Conservation (phyloP, 164 flowering plant genomes). For the Kalanchoe fedtschenkoi region DNA sequence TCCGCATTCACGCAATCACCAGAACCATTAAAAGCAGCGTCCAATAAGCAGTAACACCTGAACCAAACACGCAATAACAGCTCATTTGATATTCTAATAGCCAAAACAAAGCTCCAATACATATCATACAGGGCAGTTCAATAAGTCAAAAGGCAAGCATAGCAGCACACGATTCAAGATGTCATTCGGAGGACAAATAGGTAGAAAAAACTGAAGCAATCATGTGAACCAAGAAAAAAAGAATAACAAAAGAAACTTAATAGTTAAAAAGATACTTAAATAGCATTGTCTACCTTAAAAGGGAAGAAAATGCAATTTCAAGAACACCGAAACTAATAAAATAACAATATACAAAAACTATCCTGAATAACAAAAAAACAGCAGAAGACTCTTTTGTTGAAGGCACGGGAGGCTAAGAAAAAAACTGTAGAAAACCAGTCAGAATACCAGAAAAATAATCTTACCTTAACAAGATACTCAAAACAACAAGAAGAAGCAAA, state of each 20-base stretch:
- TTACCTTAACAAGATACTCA: not conserved
- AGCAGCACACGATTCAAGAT: too few relatives aligned
- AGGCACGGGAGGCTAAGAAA: not conserved
- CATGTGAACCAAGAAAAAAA: too few relatives aligned
- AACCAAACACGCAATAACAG: conserved; percentile 50
- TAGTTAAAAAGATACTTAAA: not conserved
- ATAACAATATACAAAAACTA: too few relatives aligned
- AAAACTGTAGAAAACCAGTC: not conserved
- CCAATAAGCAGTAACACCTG: conserved; percentile 87
- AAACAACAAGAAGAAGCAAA: not conserved
- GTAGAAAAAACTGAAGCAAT: not conserved
- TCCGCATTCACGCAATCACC: conserved; percentile 58
- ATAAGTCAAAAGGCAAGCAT: not conserved
- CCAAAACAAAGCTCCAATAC: conserved; percentile 11
- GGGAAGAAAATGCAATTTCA: not conserved
- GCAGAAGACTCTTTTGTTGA: too few relatives aligned
- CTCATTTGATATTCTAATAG: conserved; percentile 37
- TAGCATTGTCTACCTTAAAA: not conserved
- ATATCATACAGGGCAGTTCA: not conserved
- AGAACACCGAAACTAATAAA: not conserved
- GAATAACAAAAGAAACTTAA: not conserved
- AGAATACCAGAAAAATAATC: not conserved
- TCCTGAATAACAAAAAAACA: not conserved
- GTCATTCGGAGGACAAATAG: not conserved
- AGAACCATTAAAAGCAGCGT: conserved; percentile 57